Evolutionary conservation across 108 stramenopile genomes (phyloP), one percentile per base, ranked within the genome.

Genomic region (Cyclotella kingstonii): DNA sequence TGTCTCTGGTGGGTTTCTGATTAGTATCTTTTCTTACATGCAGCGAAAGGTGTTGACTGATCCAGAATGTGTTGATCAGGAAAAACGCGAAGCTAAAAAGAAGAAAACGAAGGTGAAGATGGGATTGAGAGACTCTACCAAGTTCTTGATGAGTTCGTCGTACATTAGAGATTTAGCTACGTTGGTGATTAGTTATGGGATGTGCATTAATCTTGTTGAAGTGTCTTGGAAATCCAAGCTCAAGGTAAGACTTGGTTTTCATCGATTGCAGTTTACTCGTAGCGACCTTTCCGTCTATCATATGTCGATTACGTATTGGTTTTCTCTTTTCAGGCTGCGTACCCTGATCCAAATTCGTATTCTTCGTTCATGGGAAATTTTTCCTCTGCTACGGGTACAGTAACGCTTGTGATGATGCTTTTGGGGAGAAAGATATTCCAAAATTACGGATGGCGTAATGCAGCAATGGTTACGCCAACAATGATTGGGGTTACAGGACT

Each of bases 301-400:
- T n/a, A n/a, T n/a, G n/a, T n/a, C n/a, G n/a, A n/a, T n/a, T n/a
- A n/a, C n/a, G n/a, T n/a, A n/a, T n/a, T n/a, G 28, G 5, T 2
- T 68, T 14, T 28, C 48, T 21, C n/a, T 22, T 21, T 30, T 47
- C 18, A 61, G 80, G 82, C 80, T 63, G 96, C 95, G 2, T 97
- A 95, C 77, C 95, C 97, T 22, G 84, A 96, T 73, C 97, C 97
- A 11, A 97, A 96, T 65, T 94, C 82, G 25, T 99, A 99, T 65
- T 93, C 93, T n/a, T 86, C 94, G 11, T 98, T 99, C 77, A 99
- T 99, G 98, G 98, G 98, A 45, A 96, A 92, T 77, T 99, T 98
- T 66, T 93, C 89, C 14, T 85, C 93, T 3, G 87, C 94, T 14
- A 97, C 96, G 5, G 98, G 98, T 17, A 71, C 74, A 27, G 91